Evolutionary conservation across 2,329 filamentous ascomycete species (phyloP).

Genomic region (Graphilbum sp.): DNA sequence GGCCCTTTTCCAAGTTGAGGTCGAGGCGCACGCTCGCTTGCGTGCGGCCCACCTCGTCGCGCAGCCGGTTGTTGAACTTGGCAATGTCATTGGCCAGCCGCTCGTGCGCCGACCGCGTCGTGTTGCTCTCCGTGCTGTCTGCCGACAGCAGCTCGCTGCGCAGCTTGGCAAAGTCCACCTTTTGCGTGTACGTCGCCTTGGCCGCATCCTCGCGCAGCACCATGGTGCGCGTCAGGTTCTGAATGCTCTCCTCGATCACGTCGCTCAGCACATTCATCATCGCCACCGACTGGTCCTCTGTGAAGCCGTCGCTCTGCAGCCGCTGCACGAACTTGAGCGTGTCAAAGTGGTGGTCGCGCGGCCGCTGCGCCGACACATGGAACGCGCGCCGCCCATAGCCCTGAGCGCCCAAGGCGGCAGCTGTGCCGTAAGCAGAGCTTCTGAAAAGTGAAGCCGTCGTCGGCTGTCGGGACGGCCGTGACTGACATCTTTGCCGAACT

Average conservation of each 20-base stretch:
- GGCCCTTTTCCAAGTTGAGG: slow-evolving; percentile 88
- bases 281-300: slow-evolving; percentile 86
- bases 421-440: no score
- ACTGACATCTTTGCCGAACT: no score
- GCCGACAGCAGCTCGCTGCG: slow-evolving; percentile 85
- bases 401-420: no score
- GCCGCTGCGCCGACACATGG: slow-evolving; percentile 44
- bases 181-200: slow-evolving; percentile 66
- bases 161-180: slow-evolving; percentile 95
- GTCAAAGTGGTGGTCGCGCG: slow-evolving; percentile 88
- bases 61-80: slow-evolving; percentile 74
- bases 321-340: slow-evolving; percentile 93
- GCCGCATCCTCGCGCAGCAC: slow-evolving; percentile 87
- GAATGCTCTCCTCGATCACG: slow-evolving; percentile 93
- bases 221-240: slow-evolving; percentile 95
- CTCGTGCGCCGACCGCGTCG: slow-evolving; percentile 82
- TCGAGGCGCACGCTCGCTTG: slow-evolving; percentile 87
- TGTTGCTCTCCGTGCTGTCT: slow-evolving; percentile 77
- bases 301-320: slow-evolving; percentile 81
- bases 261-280: slow-evolving; percentile 97
- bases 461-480: no score
- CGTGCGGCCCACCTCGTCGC: slow-evolving; percentile 87
- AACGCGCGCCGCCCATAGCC: slow-evolving; percentile 31
- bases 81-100: slow-evolving; percentile 86
- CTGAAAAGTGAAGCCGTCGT: no score